Base-by-base conservation (phyloP, 2,329 filamentous ascomycete species). In the Sclerotinia borealis region DNA sequence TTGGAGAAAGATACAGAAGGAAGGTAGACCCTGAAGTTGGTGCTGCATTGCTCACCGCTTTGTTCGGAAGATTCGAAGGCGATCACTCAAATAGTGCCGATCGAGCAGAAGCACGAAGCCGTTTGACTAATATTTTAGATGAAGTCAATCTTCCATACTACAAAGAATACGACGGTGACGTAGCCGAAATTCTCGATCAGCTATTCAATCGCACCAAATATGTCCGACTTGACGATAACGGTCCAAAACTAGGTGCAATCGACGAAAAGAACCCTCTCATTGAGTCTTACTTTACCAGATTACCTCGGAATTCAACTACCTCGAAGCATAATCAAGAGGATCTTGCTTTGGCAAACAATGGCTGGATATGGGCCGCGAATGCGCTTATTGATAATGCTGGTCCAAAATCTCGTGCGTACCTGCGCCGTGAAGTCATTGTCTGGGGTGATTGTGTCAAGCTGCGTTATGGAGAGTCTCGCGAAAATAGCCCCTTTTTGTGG, bases 381-480 rank as follows among this genome's bases (percentile, higher is more conserved):
- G 93, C 95, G 1, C 84, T 98, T 76, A 83, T 91, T 49, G 95
- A 99, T 78, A 95, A 98, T 72, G 95, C 95, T 36, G 96, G 96
- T 0, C 89, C 92, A 0, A 81, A 90, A 52, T 96, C 93, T 10
- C 87, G 88, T 63, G 92, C 93, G n/a, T 99, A 99, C 73, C 83
- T 99, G n/a, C 86, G 92, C 59, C 86, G 95, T 69, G 92, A 99
- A 76, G 92, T 99, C 65, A 98, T 99, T 69, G 90, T 97, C 36
- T 99, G 95, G 95, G 93, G 93, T 17, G 95, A 99, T 74, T 99
- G 96, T 74, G 95, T 98, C 67, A 99, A 99, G 79, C 83, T 99
- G 60, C 88, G 95, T 22, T 99, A 98, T 73, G 95, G 95, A 39
- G 82, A 80, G 31, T 82, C 86, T 0, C 90, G 89, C 0, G 78